Base-by-base conservation (phyloP, 768 basidiomycete genomes). In the Suillus decipiens region DNA sequence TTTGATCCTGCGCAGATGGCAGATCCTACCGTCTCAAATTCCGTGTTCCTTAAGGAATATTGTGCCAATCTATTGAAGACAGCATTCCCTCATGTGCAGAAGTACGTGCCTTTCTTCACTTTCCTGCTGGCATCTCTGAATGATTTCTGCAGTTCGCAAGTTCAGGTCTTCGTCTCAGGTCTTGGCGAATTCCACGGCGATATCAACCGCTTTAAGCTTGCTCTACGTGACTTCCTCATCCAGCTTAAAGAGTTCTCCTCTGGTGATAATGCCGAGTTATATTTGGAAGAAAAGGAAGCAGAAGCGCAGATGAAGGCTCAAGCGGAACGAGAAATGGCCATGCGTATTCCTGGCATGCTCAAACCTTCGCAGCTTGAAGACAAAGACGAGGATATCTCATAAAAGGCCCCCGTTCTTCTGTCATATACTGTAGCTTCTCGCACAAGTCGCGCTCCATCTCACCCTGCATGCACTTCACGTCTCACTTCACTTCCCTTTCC, bases 221-320 rank as follows among this genome's bases (percentile, higher is more conserved):
- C 91, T 17, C 82, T 98, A 55, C 92, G 96, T 62, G 97, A 99
- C 77, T 99, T 99, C 89, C 86, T 99, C 61, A 94, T 99, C 69
- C 92, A 95, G 69, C 86, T 99, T 66, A 97, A 97, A 74, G 97
- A 99, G 77, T 99, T 97, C 80, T 95, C 94, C 7, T 92, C 90
- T 6, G 83, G 84, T 64, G 95, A 97, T 71, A 96, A 96, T 67
- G 80, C 95, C 10, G 97, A 98, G 67, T 81, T 98, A 42, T 98
- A 83, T 79, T 80, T 94, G 68, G 96, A 98, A 71, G 97, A 99
- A 78, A 96, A 95, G 77, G 96, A 98, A 74, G 84, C 86, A 4
- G 96, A 96, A 75, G 81, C 83, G 24, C 85, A 89, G 72, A 82
- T 80, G 74, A 90, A 92, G 78, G 88, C 86, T 0, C 86, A 90